Evolutionary conservation across 306 rosid species (phyloP).

Genomic region (Vigna mungo): DNA sequence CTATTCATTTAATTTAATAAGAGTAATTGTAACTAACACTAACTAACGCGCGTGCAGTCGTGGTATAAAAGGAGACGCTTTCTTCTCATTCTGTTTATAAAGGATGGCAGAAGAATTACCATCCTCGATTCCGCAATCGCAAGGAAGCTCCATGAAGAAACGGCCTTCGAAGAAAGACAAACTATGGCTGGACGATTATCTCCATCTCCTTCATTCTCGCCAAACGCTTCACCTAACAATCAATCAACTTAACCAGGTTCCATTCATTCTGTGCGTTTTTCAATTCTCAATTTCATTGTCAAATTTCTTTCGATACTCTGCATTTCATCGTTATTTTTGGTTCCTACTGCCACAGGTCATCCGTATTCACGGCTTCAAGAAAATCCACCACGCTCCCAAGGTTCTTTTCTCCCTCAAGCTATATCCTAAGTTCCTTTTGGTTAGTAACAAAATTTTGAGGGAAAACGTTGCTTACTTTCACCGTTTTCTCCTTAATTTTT

Average conservation of each 20-base stretch:
- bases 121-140: conserved; percentile 33
- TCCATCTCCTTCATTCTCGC: conserved; percentile 55
- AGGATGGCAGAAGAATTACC: conserved; percentile 11
- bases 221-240: conserved; percentile 49
- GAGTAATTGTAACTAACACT: too few species aligned
- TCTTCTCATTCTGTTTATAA: not conserved
- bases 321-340: not conserved
- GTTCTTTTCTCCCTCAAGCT: conserved; percentile 37
- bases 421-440: conserved; percentile 7
- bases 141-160: conserved; percentile 39
- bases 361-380: conserved; percentile 78
- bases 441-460: conserved; percentile 18
- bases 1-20: too few species aligned
- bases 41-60: too few species aligned
- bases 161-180: conserved; percentile 37
- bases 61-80: too few species aligned
- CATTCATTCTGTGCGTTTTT: not conserved
- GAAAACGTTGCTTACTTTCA: not conserved
- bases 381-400: conserved; percentile 58
- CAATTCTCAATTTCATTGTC: not conserved
- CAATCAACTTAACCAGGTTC: conserved; percentile 67
- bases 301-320: not conserved
- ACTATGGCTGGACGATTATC: conserved; percentile 62
- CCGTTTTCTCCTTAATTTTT: not conserved
- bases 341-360: conserved; percentile 51